A percentile compares a stretch with the other conserved stretches of the same genome.
These are phyloP conservation scores for Bolboschoenoplectus hybrid DNA, from an alignment of 202 grass and related monocot species.

Conservation along the genomic window DNA sequence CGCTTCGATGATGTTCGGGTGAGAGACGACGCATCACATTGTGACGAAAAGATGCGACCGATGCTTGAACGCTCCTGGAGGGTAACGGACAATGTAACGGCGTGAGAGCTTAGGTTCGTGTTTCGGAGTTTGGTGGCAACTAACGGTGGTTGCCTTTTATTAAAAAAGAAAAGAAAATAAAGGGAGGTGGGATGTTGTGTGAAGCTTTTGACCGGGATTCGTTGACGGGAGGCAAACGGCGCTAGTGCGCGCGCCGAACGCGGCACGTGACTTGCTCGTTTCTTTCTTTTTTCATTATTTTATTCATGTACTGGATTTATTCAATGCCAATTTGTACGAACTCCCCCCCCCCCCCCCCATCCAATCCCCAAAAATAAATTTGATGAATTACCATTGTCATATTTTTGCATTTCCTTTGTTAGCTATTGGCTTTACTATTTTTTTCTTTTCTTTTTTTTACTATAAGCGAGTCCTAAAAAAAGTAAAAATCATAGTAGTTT, in stretches of 20 bases:
- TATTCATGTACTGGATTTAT: conserved; percentile 14
- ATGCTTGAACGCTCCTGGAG: not conserved
- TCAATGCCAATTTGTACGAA: conserved; percentile 1
- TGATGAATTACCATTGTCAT: not conserved
- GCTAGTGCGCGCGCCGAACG: conserved; percentile 32
- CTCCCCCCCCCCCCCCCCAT: not conserved
- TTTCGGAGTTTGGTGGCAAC: not conserved
- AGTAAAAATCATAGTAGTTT: too few relatives aligned
- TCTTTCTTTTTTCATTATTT: not conserved
- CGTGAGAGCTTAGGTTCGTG: not conserved
- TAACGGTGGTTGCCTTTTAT: conserved; percentile 46
- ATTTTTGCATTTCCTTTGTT: not conserved
- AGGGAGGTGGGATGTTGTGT: not conserved
- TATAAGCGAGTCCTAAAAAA: not conserved
- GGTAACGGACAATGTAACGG: not conserved
- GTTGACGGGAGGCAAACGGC: conserved; percentile 43
- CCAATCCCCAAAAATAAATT: not conserved
- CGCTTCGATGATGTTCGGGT: not conserved
- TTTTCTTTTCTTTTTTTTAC: too few relatives aligned
- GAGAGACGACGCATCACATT: not conserved
- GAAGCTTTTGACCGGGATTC: conserved; percentile 26
- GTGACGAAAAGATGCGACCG: conserved; percentile 11
- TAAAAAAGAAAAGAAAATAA: not conserved
- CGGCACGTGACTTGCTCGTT: conserved; percentile 33
- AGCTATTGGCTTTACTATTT: too few relatives aligned